phyloP scores from a whole-genome alignment of 2,329 filamentous ascomycete genomes.

The Didymella glomerata region DNA sequence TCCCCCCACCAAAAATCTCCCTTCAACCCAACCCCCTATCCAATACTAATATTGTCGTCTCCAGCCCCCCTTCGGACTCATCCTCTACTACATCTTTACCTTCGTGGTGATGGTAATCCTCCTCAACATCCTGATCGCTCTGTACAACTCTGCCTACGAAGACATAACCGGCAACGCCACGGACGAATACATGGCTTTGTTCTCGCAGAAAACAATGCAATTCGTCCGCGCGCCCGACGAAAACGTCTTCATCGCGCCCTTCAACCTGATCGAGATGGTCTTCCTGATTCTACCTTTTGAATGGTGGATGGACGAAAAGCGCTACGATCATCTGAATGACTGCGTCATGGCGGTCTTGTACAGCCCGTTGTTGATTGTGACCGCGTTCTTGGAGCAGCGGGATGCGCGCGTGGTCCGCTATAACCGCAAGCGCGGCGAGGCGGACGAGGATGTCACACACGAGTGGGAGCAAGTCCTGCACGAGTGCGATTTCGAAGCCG shows the following conservation, averaged over 20 bases:
- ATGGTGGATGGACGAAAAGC: constrained; percentile 86
- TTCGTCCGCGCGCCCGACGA: constrained; percentile 97
- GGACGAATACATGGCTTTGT: constrained; percentile 94
- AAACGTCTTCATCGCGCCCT: constrained; percentile 95
- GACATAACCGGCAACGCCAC: constrained; percentile 92
- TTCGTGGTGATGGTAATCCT: constrained; percentile 96
- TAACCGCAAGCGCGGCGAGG: constrained; percentile 82
- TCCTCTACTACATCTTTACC: constrained; percentile 97
- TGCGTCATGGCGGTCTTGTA: constrained; percentile 87
- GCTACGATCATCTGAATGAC: constrained; percentile 86
- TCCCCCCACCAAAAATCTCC: background rate
- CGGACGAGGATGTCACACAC: constrained; percentile 86
- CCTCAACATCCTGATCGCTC: constrained; percentile 93
- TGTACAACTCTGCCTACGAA: constrained; percentile 96
- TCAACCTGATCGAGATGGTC: constrained; percentile 92
- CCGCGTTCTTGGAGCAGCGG: constrained; percentile 66
- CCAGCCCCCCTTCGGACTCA: constrained; percentile 83
- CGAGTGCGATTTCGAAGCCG: constrained; percentile 79
- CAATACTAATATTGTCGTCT: too few relatives aligned
- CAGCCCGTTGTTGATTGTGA: constrained; percentile 80
- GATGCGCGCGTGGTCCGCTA: constrained; percentile 66
- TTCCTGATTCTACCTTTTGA: constrained; percentile 81
- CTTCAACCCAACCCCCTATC: background rate
- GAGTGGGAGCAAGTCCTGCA: constrained; percentile 89
- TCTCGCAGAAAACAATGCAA: constrained; percentile 93